Conservation (phyloP, 176 grass and related monocot genomes). For the Musa beccarii region DNA sequence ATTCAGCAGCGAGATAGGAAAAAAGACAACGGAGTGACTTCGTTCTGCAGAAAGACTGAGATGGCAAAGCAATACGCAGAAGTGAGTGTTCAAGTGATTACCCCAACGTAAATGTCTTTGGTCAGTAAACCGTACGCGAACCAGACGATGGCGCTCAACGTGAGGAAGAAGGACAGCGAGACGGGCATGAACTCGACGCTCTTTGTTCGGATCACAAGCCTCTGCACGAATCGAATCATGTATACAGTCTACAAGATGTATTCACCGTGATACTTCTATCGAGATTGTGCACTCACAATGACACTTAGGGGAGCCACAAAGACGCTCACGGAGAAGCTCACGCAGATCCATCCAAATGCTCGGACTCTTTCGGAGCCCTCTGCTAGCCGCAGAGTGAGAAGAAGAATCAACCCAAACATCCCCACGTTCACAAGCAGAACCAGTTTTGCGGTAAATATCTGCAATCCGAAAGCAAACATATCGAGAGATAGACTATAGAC, state of each 20-base stretch:
- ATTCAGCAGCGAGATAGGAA: not conserved
- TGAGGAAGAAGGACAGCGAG: conserved; percentile 72
- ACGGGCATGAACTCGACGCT: conserved; percentile 99
- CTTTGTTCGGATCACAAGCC: conserved; percentile 80
- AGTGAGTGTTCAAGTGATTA: conserved; percentile 5
- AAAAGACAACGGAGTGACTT: not conserved
- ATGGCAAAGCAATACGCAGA: not conserved
- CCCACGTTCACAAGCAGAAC: conserved; percentile 58
- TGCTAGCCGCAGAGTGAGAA: conserved; percentile 46
- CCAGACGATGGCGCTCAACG: conserved; percentile 76
- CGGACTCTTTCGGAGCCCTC: conserved; percentile 29
- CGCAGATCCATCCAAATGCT: conserved; percentile 76
- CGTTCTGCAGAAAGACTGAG: not conserved
- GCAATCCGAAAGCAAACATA: not conserved
- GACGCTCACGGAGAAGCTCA: conserved; percentile 54
- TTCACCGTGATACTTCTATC: not conserved
- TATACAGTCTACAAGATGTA: not conserved
- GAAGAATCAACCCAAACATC: conserved; percentile 48
- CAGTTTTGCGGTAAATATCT: conserved; percentile 46
- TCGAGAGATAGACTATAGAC: not conserved
- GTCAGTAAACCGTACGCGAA: conserved; percentile 72
- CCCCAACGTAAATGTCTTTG: conserved; percentile 71
- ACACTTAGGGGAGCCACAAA: conserved; percentile 84
- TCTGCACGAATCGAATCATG: conserved; percentile 26
- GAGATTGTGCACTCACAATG: conserved; percentile 34